phyloP scores from a whole-genome alignment of 2,329 filamentous ascomycete species.

The Talaromyces sp. region DNA sequence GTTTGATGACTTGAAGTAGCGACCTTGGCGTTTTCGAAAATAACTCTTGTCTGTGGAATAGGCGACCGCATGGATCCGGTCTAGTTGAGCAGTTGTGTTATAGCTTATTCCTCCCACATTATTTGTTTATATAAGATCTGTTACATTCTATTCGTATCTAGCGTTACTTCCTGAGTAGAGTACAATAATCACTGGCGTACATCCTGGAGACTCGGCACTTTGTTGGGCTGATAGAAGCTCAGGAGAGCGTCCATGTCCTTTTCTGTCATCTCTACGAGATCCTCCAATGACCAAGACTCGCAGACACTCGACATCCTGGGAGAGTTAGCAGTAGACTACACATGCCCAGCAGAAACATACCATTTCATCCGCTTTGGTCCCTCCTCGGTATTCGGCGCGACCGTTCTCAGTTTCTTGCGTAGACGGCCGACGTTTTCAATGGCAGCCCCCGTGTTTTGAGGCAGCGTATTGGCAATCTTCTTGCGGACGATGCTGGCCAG shows the following conservation, averaged over 20 bases:
- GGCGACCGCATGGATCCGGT: not conserved
- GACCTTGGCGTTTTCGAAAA: not conserved
- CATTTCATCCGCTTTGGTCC: constrained; percentile 87
- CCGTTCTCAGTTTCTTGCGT: constrained; percentile 68
- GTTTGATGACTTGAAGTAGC: not conserved
- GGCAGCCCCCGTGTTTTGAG: constrained; percentile 73
- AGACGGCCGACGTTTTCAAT: constrained; percentile 79
- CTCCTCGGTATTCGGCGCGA: constrained; percentile 67
- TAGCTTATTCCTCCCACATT: not conserved
- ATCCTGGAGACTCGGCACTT: constrained; percentile 32
- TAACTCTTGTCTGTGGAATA: not conserved
- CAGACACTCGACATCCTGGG: constrained; percentile 85
- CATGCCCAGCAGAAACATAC: constrained; percentile 36
- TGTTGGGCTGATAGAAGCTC: constrained; percentile 56
- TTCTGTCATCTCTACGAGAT: constrained; percentile 75
- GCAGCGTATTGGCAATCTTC: constrained; percentile 71
- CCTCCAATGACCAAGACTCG: constrained; percentile 76
- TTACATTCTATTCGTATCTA: not conserved
- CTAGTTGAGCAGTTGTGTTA: not conserved
- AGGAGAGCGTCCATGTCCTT: constrained; percentile 81
- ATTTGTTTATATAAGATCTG: not conserved
- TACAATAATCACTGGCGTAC: constrained; percentile 18
- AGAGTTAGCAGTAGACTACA: constrained; percentile 21
- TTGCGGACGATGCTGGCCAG: constrained; percentile 80
- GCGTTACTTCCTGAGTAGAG: not conserved